phyloP scores from a whole-genome alignment of 2,329 filamentous ascomycete genomes.

The Huntiella savannae region DNA sequence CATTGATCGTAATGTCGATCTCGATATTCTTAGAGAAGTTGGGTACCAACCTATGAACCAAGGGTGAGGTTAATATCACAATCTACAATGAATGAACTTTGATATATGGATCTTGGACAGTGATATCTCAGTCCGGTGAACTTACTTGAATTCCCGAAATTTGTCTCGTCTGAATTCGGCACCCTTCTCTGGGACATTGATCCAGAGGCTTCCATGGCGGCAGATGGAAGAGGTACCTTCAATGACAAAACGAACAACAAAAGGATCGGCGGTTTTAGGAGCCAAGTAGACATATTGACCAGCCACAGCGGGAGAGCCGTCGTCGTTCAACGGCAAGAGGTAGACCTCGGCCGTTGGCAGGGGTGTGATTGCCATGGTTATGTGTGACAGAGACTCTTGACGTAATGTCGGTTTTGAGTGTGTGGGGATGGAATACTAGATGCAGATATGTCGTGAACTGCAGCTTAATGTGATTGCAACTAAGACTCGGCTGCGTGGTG shows the following conservation, averaged over 20 bases:
- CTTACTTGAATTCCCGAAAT: slow-evolving; percentile 81
- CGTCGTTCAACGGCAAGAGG: slow-evolving; percentile 74
- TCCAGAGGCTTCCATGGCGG: slow-evolving; percentile 83
- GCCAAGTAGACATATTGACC: slow-evolving; percentile 86
- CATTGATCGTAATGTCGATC: slow-evolving; percentile 70
- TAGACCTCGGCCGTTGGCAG: slow-evolving; percentile 59
- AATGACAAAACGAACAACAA: slow-evolving; percentile 73
- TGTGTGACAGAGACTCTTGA: slow-evolving; percentile 9
- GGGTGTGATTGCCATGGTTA: slow-evolving; percentile 38
- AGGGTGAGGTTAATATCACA: too few relatives aligned
- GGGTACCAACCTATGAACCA: slow-evolving; percentile 49
- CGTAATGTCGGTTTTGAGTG: too few relatives aligned
- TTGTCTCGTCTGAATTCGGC: slow-evolving; percentile 55
- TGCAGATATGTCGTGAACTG: too few relatives aligned
- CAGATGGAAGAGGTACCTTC: slow-evolving; percentile 93
- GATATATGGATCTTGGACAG: too few relatives aligned
- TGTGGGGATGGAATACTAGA: too few relatives aligned
- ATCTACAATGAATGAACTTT: too few relatives aligned
- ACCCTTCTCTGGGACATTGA: slow-evolving; percentile 73
- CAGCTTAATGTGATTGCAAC: too few relatives aligned
- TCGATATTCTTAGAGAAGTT: slow-evolving; percentile 86
- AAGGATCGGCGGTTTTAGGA: slow-evolving; percentile 50
- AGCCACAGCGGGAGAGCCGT: slow-evolving; percentile 75
- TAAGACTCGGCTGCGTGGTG: too few relatives aligned
- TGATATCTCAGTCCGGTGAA: neutral